phyloP scores from a whole-genome alignment of 257 asterid species.

The Leptodermis oblonga region DNA sequence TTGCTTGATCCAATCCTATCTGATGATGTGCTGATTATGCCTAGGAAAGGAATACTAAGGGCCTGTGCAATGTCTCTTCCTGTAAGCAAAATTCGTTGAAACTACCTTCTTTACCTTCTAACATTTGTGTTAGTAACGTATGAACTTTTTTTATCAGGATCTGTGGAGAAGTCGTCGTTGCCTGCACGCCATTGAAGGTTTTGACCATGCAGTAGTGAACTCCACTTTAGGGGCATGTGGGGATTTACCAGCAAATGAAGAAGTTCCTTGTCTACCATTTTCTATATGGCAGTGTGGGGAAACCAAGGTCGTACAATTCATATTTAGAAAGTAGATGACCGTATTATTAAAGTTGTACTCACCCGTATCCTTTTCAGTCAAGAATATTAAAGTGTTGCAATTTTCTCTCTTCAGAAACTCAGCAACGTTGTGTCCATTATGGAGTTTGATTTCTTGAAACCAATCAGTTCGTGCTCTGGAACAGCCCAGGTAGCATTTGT shows the following conservation, averaged over 20 bases:
- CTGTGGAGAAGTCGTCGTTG: conserved; percentile 81
- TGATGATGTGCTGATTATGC: conserved; percentile 55
- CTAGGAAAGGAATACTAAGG: conserved; percentile 81
- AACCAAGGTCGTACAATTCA: conserved; percentile 45
- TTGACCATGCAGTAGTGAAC: conserved; percentile 73
- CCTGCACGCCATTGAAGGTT: conserved; percentile 77
- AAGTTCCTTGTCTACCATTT: conserved; percentile 60
- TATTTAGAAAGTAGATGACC: background rate
- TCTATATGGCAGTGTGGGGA: conserved; percentile 85
- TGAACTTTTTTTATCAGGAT: conserved; percentile 47
- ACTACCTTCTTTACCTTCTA: conserved; percentile 11
- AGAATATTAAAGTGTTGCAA: background rate
- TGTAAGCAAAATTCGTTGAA: conserved; percentile 30
- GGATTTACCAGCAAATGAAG: conserved; percentile 56
- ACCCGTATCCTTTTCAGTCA: background rate
- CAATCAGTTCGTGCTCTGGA: conserved; percentile 62
- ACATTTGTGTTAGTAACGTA: background rate
- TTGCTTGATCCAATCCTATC: conserved; percentile 57
- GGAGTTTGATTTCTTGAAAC: conserved; percentile 74
- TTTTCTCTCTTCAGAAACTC: conserved; percentile 48
- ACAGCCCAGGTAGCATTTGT: conserved; percentile 56
- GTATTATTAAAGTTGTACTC: background rate
- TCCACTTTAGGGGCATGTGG: conserved; percentile 85
- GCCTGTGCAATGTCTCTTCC: conserved; percentile 89
- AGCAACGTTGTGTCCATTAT: conserved; percentile 53